Evolutionary conservation across 306 rosid species (phyloP).

Genomic region (Dalbergia cultrata): DNA sequence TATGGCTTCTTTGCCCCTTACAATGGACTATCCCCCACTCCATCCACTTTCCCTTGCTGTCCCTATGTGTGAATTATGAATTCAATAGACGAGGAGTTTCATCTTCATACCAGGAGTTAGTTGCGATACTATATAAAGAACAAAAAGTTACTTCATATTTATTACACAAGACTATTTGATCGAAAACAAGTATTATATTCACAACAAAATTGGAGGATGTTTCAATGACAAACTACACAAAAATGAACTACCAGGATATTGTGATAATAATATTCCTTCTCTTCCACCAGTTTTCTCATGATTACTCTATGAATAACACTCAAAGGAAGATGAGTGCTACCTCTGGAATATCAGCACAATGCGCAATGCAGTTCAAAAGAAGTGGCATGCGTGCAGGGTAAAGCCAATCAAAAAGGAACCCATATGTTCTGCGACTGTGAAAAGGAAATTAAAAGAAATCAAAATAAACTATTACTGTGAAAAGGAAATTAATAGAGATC

Average conservation of each 20-base stretch:
- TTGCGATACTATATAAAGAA: neutral
- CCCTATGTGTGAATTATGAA: neutral
- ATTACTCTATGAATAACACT: constrained; percentile 1
- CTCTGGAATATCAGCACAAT: constrained; percentile 88
- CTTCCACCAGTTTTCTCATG: constrained; percentile 4
- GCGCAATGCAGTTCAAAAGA: constrained; percentile 76
- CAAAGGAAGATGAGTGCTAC: constrained; percentile 51
- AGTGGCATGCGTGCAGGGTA: constrained; percentile 85
- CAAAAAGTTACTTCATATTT: neutral
- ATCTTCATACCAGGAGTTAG: neutral
- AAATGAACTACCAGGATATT: neutral
- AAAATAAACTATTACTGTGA: neutral
- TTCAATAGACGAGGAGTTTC: neutral
- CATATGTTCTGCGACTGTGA: constrained; percentile 82
- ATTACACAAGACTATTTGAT: neutral
- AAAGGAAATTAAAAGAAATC: constrained; percentile 35
- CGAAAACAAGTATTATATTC: neutral
- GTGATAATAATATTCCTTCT: constrained; percentile 12
- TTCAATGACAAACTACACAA: neutral
- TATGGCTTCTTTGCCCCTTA: too few species aligned
- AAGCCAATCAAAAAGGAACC: constrained; percentile 94
- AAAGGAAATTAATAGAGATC: too few species aligned
- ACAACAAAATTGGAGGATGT: neutral
- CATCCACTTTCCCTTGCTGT: neutral
- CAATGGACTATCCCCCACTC: neutral